Evolutionary conservation across 352 stramenopile genomes (phyloP).

Genomic region (Phytophthora palmivora): DNA sequence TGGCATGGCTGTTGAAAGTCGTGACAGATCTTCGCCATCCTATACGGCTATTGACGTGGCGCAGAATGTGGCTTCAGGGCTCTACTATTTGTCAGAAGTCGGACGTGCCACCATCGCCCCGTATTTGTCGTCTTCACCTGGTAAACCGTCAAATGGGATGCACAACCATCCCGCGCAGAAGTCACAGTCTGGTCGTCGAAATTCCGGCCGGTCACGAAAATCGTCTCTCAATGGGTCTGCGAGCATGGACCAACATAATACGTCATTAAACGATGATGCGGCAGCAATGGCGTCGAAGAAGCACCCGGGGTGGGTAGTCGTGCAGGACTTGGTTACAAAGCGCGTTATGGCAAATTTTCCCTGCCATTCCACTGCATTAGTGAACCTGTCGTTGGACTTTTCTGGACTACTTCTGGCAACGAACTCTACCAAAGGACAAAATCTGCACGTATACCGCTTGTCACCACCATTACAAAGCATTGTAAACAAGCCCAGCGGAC

Average conservation of each 20-base stretch:
- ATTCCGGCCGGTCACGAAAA: conserved; percentile 20
- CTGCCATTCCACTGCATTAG: conserved; percentile 76
- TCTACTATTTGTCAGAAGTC: conserved; percentile 88
- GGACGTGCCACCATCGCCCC: conserved; percentile 70
- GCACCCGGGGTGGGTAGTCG: conserved; percentile 64
- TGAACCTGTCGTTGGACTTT: conserved; percentile 79
- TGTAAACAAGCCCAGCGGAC: conserved; percentile 33
- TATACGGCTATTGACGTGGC: conserved; percentile 84
- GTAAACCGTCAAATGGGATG: conserved; percentile 29
- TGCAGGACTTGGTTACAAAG: conserved; percentile 72
- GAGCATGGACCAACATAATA: conserved; percentile 7
- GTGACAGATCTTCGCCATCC: conserved; percentile 43
- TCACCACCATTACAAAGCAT: conserved; percentile 60
- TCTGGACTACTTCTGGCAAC: conserved; percentile 80
- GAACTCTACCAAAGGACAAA: conserved; percentile 86
- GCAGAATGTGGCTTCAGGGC: conserved; percentile 86
- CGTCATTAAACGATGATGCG: conserved; percentile 20
- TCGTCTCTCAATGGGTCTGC: conserved; percentile 23
- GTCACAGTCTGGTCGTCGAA: conserved; percentile 23
- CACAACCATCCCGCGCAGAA: conserved; percentile 16
- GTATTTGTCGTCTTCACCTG: conserved; percentile 76
- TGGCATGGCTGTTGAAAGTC: conserved; percentile 30
- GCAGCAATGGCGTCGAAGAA: conserved; percentile 34
- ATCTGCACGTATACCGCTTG: conserved; percentile 85
- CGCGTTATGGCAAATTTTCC: conserved; percentile 77